Evolutionary conservation across 2,329 filamentous ascomycete genomes (phyloP).

Genomic region (Diaporthe destruens): DNA sequence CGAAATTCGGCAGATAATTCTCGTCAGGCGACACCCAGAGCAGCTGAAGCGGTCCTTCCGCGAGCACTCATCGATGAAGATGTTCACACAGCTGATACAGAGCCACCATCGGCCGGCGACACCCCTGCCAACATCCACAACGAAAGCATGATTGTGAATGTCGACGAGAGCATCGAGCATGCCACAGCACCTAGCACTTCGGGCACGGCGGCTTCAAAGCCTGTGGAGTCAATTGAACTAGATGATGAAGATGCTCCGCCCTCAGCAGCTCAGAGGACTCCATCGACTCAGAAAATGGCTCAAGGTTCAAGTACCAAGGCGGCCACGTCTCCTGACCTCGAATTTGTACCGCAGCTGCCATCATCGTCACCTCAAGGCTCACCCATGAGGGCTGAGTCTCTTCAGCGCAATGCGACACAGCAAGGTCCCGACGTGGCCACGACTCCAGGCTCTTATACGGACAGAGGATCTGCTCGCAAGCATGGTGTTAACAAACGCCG

Average conservation of each 20-base stretch:
- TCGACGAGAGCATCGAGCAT: conserved; percentile 33
- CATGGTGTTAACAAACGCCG: not conserved
- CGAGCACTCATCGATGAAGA: not conserved
- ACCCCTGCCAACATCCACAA: conserved; percentile 14
- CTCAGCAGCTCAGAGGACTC: not conserved
- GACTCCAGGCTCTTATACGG: no score
- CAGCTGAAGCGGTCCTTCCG: not conserved
- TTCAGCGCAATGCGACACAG: not conserved
- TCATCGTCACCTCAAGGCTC: conserved; percentile 30
- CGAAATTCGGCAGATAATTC: not conserved
- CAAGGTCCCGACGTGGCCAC: not conserved
- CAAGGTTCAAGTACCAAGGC: not conserved
- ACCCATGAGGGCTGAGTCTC: not conserved
- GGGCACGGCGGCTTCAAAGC: not conserved
- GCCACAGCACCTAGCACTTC: not conserved
- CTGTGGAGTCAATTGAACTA: not conserved
- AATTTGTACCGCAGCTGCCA: conserved; percentile 14
- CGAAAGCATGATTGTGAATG: conserved; percentile 38
- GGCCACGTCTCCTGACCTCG: not conserved
- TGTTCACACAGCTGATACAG: not conserved
- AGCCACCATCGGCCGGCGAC: conserved; percentile 15
- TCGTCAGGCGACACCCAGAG: conserved; percentile 21
- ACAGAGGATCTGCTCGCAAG: not conserved
- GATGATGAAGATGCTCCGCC: conserved; percentile 1
- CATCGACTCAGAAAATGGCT: not conserved